These are phyloP conservation scores for Laburnicola sp. DNA, from an alignment of 2,329 filamentous ascomycete genomes.

Conservation along the genomic window DNA sequence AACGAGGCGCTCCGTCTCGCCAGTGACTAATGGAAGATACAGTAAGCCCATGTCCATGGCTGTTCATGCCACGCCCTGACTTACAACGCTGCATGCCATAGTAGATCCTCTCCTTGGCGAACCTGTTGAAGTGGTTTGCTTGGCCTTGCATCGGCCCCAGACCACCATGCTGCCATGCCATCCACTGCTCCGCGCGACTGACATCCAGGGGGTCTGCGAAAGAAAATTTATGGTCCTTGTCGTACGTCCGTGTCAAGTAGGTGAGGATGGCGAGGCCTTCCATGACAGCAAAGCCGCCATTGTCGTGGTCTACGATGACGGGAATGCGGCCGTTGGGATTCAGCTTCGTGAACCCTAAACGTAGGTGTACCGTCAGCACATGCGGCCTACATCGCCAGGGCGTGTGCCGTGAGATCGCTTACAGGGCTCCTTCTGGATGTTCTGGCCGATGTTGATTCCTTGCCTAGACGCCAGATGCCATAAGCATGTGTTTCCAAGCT, in stretches of 20 bases:
- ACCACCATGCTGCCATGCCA: conserved; percentile 60
- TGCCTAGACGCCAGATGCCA: conserved; percentile 43
- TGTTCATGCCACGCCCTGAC: background rate
- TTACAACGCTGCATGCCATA: conserved; percentile 50
- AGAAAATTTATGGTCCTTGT: conserved; percentile 51
- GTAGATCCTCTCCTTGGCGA: conserved; percentile 49
- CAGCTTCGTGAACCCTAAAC: conserved; percentile 57
- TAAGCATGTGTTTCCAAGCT: background rate
- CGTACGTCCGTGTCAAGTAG: conserved; percentile 52
- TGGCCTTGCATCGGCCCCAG: conserved; percentile 50
- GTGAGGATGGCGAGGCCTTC: conserved; percentile 51
- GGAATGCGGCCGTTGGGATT: conserved; percentile 69
- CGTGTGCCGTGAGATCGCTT: background rate
- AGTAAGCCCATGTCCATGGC: background rate
- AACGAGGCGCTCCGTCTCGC: conserved; percentile 53
- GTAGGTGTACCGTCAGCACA: background rate
- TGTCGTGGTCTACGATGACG: conserved; percentile 68
- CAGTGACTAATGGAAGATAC: conserved; percentile 34
- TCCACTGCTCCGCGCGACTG: conserved; percentile 61
- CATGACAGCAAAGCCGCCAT: conserved; percentile 58
- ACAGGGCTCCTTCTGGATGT: conserved; percentile 68
- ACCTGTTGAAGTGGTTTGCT: conserved; percentile 47
- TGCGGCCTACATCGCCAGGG: no score
- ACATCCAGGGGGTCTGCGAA: conserved; percentile 54
- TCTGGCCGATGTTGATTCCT: conserved; percentile 59